A percentile compares a stretch with the other conserved stretches of the same genome.
Conservation (phyloP, 2,329 filamentous ascomycete species). For the Venturiaceae sp. region DNA sequence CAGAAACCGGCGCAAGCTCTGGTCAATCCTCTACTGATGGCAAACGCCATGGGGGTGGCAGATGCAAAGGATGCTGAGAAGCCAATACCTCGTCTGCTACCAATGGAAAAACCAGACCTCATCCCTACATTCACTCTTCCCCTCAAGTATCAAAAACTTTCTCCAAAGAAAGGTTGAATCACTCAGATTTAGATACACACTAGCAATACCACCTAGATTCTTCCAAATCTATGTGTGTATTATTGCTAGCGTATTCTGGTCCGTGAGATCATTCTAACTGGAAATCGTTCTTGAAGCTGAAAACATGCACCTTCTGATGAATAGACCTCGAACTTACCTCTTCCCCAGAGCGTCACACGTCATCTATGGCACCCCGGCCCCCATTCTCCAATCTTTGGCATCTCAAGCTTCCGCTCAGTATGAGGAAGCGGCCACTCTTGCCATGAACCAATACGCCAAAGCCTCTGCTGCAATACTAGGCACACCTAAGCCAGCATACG, state of each 20-base stretch:
- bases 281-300: too few relatives aligned
- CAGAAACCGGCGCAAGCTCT: not conserved
- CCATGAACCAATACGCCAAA: constrained; percentile 57
- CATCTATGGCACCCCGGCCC: constrained; percentile 42
- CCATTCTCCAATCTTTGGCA: constrained; percentile 33
- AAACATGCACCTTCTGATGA: too few relatives aligned
- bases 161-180: not conserved
- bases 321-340: not conserved
- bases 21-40: not conserved
- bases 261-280: too few relatives aligned
- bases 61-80: not conserved
- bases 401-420: constrained; percentile 48
- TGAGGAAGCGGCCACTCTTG: constrained; percentile 53
- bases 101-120: not conserved
- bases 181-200: not conserved
- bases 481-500: constrained; percentile 57
- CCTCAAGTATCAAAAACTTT: not conserved
- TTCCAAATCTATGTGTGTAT: not conserved
- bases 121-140: too few relatives aligned
- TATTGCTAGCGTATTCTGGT: not conserved
- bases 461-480: constrained; percentile 60
- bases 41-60: not conserved
- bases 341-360: constrained; percentile 40
- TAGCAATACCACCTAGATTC: not conserved
- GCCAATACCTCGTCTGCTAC: not conserved